Percentiles rank a stretch among this genome's conserved stretches.
phyloP scores from a whole-genome alignment of 345 rosid species.

The Nasturtium officinale region DNA sequence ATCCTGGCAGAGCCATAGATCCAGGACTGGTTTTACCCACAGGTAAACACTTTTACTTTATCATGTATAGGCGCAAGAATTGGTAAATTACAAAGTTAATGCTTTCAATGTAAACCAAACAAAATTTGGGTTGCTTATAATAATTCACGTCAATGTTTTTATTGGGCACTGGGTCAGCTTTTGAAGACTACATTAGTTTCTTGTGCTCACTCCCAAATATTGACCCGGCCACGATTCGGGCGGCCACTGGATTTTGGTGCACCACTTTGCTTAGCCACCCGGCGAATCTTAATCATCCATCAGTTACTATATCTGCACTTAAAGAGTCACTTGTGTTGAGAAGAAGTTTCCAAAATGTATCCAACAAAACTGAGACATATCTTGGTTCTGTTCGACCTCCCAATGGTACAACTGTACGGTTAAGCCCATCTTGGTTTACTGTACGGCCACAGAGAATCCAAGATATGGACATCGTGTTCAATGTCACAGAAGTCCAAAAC shows the following conservation, averaged over 20 bases:
- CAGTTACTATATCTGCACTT: slow-evolving; percentile 65
- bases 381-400: slow-evolving; percentile 57
- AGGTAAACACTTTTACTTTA: slow-evolving; percentile 41
- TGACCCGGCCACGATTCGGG: slow-evolving; percentile 40
- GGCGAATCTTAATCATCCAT: slow-evolving; percentile 75
- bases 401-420: slow-evolving; percentile 56
- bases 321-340: slow-evolving; percentile 44
- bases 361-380: slow-evolving; percentile 57
- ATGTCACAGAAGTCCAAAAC: slow-evolving; percentile 44
- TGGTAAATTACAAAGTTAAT: not conserved
- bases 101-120: not conserved
- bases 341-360: slow-evolving; percentile 65
- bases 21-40: slow-evolving; percentile 76
- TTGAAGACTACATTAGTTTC: slow-evolving; percentile 67
- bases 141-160: not conserved
- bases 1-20: slow-evolving; percentile 66
- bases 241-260: slow-evolving; percentile 64
- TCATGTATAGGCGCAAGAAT: not conserved
- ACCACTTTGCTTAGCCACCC: slow-evolving; percentile 49
- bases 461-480: slow-evolving; percentile 55
- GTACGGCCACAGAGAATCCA: slow-evolving; percentile 51
- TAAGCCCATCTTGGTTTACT: slow-evolving; percentile 68
- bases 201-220: slow-evolving; percentile 68
- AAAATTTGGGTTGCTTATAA: not conserved
- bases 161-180: slow-evolving; percentile 45